Base-by-base conservation (phyloP, 345 rosid species). In the Eutrema yunnanense region DNA sequence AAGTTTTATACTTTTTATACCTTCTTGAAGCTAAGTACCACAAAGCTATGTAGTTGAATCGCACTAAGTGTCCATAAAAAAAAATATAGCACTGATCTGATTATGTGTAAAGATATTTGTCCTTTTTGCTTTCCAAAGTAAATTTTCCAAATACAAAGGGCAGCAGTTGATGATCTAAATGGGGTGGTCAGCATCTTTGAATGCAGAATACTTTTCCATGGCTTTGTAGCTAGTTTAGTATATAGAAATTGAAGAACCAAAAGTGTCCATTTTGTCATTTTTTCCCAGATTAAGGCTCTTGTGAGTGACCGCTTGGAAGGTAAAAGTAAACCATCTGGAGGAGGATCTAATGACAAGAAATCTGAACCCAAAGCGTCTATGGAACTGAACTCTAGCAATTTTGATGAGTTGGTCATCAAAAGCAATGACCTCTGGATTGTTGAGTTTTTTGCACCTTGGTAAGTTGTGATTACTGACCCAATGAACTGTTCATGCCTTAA, bases 381-480 rank as follows among this genome's bases (percentile, higher is more conserved):
- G 33, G 98, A 88, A 81, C 72, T 96, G 84, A 90, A 82, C 82
- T 81, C 99, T 67, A 63, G 65, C 79, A 92, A 90, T 74, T 96
- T 96, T 81, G 98, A 92, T 79, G 94, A 92, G 74, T 78, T 88
- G 85, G 99, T 96, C 66, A 81, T 88, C 71, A 86, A 90, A 86
- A 92, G 99, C 81, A 92, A 86, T 81, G 99, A 92, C 9, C 94
- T 90, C 52, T 95, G 99, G 99, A 78, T 95, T 58, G 92, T 95
- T 81, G 99, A 96, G 81, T 96, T 92, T 74, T 92, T 92, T 50
- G 98, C 99, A 67, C 99, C 99, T 59, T 96, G 99, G 99, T 96
- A 84, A 73, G 90, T 70, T 41, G 33, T 51, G 50, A 32, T 54
- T 46, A 40, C 51, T 8, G 10, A n/a, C 41, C 10, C 33, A 32